phyloP scores from a whole-genome alignment of 805 yeast species.

The Kodamaea restingae region DNA sequence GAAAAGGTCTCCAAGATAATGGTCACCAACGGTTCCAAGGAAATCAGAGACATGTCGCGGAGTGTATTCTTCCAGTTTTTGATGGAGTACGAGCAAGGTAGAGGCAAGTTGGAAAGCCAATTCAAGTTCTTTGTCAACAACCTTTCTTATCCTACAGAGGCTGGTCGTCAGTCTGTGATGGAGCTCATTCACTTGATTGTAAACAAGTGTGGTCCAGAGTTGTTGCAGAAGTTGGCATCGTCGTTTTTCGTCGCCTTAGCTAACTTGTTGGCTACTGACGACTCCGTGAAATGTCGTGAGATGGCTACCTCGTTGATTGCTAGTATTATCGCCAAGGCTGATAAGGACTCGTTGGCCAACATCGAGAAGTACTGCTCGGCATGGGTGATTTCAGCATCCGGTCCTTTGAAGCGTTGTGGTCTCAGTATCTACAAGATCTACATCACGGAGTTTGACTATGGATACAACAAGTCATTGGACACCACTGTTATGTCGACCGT shows the following conservation, averaged over 20 bases:
- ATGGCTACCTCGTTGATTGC: slow-evolving; percentile 66
- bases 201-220: slow-evolving; percentile 56
- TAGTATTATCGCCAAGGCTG: slow-evolving; percentile 50
- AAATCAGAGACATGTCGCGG: slow-evolving; percentile 80
- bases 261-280: slow-evolving; percentile 73
- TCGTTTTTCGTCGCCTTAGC: slow-evolving; percentile 83
- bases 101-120: slow-evolving; percentile 77
- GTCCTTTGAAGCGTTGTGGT: slow-evolving; percentile 66
- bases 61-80: slow-evolving; percentile 78
- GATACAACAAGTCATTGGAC: slow-evolving; percentile 37
- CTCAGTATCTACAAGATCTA: slow-evolving; percentile 65
- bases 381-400: slow-evolving; percentile 59
- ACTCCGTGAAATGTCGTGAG: slow-evolving; percentile 74
- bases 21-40: slow-evolving; percentile 84
- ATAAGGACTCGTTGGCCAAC: slow-evolving; percentile 24
- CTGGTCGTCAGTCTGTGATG: slow-evolving; percentile 87
- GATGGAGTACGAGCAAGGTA: slow-evolving; percentile 93
- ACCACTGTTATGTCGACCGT: slow-evolving; percentile 26
- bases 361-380: slow-evolving; percentile 44
- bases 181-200: slow-evolving; percentile 74
- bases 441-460: slow-evolving; percentile 45
- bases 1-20: slow-evolving; percentile 75
- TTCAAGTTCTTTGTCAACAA: slow-evolving; percentile 77
- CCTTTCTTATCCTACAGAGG: slow-evolving; percentile 75
- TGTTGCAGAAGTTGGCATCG: slow-evolving; percentile 57